Base-by-base conservation (phyloP, 176 grass and related monocot species). In the Lolium multiflorum region DNA sequence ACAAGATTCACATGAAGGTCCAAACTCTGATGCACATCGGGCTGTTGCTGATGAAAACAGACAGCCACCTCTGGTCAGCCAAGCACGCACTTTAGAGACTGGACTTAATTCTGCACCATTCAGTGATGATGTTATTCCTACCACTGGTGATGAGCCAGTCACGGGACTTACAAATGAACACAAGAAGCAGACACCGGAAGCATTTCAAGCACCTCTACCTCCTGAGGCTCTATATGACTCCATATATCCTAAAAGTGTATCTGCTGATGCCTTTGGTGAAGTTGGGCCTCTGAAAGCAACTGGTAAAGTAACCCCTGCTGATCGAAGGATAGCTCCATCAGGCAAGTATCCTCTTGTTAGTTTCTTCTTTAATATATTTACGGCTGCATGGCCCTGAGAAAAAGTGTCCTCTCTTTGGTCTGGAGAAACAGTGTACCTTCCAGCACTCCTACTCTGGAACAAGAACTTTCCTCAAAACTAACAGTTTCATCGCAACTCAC, bases 391-490 rank as follows among this genome's bases (percentile, higher is more conserved):
- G 25, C 24, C 22, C 6, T 64, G 24, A 15, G 24, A 64, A 64
- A 64, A 78, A 78, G 5, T 21, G n/a, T 60, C 11, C 51, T 78
- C 55, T 59, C n/a, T 50, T 59, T 78, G 9, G 35, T 22, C 18
- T 59, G 35, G 54, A 80, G 58, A 25, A 79, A 62, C 11, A 80
- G 58, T 43, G 52, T 78, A 35, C 54, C 76, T 78, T 78, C 52
- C 20, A 59, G 28, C 26, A 78, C 10, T 38, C 17, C 50, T 58
- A 57, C 21, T 21, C 31, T 35, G 31, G 38, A 62, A 79, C 35
- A 41, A 16, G 56, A 59, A 22, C n/a, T 48, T 44, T 61, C 57
- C 55, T 41, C 54, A 49, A 62, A 26, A 79, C 12, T 61, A 44
- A 16, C n/a, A 47, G 57, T 80, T 43, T 47, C 10, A 17, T n/a